These are phyloP conservation scores for Neospora caninum DNA, from an alignment of 169 alveolate genomes.

Conservation along the genomic window DNA sequence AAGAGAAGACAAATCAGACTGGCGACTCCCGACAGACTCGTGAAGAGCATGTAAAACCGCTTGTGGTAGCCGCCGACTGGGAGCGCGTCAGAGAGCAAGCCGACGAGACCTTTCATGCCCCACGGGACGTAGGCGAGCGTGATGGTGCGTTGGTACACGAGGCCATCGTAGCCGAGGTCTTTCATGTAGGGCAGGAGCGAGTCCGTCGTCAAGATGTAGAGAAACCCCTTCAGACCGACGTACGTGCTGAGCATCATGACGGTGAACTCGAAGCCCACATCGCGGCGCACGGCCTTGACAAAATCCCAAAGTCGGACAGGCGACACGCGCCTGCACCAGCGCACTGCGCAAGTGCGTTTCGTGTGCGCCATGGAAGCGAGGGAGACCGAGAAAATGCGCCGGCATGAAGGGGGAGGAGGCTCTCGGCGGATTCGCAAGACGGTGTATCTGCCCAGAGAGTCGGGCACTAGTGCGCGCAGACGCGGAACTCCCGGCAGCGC, in stretches of 20 bases:
- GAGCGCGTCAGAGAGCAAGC: slow-evolving; percentile 19
- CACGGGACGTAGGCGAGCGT: slow-evolving; percentile 58
- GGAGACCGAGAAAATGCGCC: neutral
- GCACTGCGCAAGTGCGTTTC: neutral
- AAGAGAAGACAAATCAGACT: neutral
- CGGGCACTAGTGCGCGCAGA: too few relatives aligned
- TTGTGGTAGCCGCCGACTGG: slow-evolving; percentile 55
- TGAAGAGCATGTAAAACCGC: slow-evolving; percentile 33
- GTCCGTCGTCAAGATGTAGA: slow-evolving; percentile 7
- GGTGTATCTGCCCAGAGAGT: too few relatives aligned
- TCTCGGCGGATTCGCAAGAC: too few relatives aligned
- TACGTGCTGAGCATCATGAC: slow-evolving; percentile 2
- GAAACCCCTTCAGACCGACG: neutral
- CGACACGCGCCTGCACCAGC: neutral
- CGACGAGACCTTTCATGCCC: slow-evolving; percentile 53
- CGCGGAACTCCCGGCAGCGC: too few relatives aligned
- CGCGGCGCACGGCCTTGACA: neutral
- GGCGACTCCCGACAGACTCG: slow-evolving; percentile 11
- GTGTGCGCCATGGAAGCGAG: neutral
- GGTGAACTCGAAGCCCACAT: neutral
- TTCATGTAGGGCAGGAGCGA: slow-evolving; percentile 51
- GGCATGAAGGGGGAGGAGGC: neutral
- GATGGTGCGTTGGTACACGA: slow-evolving; percentile 50
- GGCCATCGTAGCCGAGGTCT: slow-evolving; percentile 56
- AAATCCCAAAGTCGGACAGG: neutral